phyloP scores from a whole-genome alignment of 371 early-diverging fungal genomes.

The Lichtheimia ramosa region DNA sequence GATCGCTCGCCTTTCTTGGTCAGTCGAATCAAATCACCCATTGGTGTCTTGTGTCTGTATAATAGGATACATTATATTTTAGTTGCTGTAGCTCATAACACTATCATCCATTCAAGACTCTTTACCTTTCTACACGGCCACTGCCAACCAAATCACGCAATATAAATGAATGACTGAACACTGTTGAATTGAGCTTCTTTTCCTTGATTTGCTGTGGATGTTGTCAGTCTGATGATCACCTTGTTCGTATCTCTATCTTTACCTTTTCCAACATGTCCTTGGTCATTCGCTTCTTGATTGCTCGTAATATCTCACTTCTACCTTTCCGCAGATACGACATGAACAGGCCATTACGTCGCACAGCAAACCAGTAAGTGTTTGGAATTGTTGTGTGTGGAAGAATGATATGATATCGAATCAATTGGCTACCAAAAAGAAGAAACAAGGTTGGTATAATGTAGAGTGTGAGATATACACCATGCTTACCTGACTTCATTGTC shows the following conservation, averaged over 20 bases:
- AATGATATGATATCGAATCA: constrained; percentile 18
- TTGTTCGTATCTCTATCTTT: not conserved
- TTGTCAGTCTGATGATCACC: not conserved
- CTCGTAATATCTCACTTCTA: constrained; percentile 23
- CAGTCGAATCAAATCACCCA: constrained; percentile 30
- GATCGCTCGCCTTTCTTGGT: constrained; percentile 29
- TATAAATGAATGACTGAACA: constrained; percentile 22
- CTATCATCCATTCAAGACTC: not conserved
- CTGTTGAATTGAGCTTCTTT: constrained; percentile 15
- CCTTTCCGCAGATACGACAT: constrained; percentile 23
- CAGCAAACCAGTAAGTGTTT: constrained; percentile 25
- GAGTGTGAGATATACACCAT: not conserved
- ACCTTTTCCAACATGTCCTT: constrained; percentile 29
- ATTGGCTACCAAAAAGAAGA: not conserved
- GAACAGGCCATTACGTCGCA: constrained; percentile 23
- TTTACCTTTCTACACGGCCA: constrained; percentile 27
- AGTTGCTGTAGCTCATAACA: not conserved
- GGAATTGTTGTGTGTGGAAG: constrained; percentile 15
- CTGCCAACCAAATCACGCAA: constrained; percentile 29
- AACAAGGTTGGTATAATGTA: no score
- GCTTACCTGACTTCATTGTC: constrained; percentile 1
- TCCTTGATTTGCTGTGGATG: constrained; percentile 15
- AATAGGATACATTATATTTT: not conserved
- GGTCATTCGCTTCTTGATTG: constrained; percentile 24
- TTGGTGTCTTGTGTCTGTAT: constrained; percentile 26